Percentiles rank a stretch among this genome's conserved stretches.
Evolutionary conservation across 441 rosid genomes (phyloP).

Genomic region (Populus trichocarpa): DNA sequence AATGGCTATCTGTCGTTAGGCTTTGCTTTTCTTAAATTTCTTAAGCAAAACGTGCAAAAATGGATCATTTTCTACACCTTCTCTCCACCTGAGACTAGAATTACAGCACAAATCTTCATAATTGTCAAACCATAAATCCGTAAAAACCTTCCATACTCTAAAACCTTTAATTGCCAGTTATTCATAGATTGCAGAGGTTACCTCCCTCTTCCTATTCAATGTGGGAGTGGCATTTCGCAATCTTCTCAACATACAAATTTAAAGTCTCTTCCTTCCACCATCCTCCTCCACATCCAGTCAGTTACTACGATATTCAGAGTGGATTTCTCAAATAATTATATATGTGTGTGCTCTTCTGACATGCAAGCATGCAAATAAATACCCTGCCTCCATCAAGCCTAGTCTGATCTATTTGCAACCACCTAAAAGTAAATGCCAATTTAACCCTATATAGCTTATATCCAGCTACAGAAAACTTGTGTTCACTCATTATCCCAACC

Average conservation of each 20-base stretch:
- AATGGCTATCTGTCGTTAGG: too few species aligned
- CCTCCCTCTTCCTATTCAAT: background rate
- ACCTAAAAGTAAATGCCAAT: background rate
- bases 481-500: background rate
- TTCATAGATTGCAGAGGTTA: background rate
- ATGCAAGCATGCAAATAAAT: background rate
- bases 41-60: too few species aligned
- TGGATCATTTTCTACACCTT: too few species aligned
- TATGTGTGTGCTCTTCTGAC: background rate
- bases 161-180: background rate
- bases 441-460: background rate
- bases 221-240: background rate
- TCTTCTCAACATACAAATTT: background rate
- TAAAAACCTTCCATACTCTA: background rate
- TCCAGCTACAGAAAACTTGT: background rate
- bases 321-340: background rate
- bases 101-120: too few species aligned
- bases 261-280: background rate
- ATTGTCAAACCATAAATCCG: too few species aligned
- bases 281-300: background rate
- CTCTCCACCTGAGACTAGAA: too few species aligned
- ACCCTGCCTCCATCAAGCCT: background rate
- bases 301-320: background rate
- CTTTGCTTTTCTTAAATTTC: too few species aligned
- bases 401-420: background rate